Conservation (phyloP, 2,329 filamentous ascomycete species). For the Polytolypa hystricis region DNA sequence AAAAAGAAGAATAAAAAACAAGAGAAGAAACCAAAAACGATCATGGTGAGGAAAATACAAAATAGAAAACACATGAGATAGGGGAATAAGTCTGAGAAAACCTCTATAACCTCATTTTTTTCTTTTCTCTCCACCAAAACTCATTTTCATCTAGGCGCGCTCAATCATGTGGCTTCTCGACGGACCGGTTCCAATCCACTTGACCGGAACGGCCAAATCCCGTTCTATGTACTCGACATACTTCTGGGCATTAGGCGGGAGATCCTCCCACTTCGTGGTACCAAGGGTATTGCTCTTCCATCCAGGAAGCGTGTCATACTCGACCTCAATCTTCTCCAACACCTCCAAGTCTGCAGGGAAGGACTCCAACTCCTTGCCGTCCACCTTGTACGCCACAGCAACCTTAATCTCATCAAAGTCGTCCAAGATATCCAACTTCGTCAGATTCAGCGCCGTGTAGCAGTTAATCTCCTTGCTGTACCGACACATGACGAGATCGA, state of each 20-base stretch:
- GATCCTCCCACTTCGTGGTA: constrained; percentile 43
- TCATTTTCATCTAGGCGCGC: too few relatives aligned
- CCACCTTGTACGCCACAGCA: constrained; percentile 44
- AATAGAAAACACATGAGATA: too few relatives aligned
- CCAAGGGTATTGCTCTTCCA: constrained; percentile 53
- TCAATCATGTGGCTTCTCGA: constrained; percentile 52
- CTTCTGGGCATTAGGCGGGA: constrained; percentile 46
- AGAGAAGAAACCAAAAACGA: too few relatives aligned
- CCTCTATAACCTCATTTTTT: too few relatives aligned
- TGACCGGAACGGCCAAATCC: constrained; percentile 43
- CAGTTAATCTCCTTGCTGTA: constrained; percentile 48
- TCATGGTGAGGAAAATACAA: too few relatives aligned
- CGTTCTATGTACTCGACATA: constrained; percentile 53
- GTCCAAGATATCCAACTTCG: constrained; percentile 54
- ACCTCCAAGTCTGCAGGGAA: constrained; percentile 48
- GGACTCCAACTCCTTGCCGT: constrained; percentile 40
- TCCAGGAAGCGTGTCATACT: constrained; percentile 49
- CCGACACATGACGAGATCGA: constrained; percentile 53
- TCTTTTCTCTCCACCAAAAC: too few relatives aligned
- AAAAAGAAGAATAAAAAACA: neutral
- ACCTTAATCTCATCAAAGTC: constrained; percentile 53
- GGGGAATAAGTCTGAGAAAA: too few relatives aligned
- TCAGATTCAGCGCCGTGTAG: constrained; percentile 49
- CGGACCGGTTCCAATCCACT: constrained; percentile 54
- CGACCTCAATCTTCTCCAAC: constrained; percentile 43